phyloP scores from a whole-genome alignment of 2,329 filamentous ascomycete species.

The Fusarium poae region DNA sequence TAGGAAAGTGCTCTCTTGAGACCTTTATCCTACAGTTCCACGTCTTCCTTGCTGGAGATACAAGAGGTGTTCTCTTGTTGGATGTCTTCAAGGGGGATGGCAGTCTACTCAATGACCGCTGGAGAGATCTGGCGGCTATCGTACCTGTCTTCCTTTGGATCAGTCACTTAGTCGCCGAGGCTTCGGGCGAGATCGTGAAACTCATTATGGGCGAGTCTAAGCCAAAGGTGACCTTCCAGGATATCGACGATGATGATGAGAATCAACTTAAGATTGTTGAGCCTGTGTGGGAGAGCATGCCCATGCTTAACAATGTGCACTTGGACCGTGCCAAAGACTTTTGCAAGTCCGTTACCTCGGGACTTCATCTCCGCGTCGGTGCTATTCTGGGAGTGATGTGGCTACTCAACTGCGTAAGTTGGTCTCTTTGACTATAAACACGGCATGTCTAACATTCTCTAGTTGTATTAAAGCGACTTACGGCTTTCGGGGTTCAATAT shows the following conservation, averaged over 20 bases:
- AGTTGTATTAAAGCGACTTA: conserved; percentile 33
- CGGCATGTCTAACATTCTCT: conserved; percentile 7
- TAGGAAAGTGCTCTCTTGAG: conserved; percentile 70
- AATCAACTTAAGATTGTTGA: conserved; percentile 45
- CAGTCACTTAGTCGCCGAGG: conserved; percentile 45
- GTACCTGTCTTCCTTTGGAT: conserved; percentile 51
- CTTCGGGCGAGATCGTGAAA: conserved; percentile 46
- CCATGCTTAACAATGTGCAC: conserved; percentile 18
- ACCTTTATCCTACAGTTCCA: conserved; percentile 72
- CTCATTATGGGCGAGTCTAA: conserved; percentile 36
- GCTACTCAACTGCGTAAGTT: conserved; percentile 47
- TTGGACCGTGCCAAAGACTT: conserved; percentile 16
- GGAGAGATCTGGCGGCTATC: conserved; percentile 45
- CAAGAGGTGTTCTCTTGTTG: conserved; percentile 61
- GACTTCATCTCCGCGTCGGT: conserved; percentile 30
- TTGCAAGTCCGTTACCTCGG: conserved; percentile 8
- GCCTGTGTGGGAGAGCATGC: conserved; percentile 28
- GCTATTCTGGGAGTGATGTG: conserved; percentile 40
- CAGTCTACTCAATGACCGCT: conserved; percentile 44
- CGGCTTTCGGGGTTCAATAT: neutral
- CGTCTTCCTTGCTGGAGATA: conserved; percentile 71
- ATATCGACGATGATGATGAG: conserved; percentile 22
- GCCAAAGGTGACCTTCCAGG: conserved; percentile 1
- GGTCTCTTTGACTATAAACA: accelerated
- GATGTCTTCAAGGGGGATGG: conserved; percentile 46